Base-by-base conservation (phyloP, 805 yeast species). In the Wickerhamiella kazuoi region DNA sequence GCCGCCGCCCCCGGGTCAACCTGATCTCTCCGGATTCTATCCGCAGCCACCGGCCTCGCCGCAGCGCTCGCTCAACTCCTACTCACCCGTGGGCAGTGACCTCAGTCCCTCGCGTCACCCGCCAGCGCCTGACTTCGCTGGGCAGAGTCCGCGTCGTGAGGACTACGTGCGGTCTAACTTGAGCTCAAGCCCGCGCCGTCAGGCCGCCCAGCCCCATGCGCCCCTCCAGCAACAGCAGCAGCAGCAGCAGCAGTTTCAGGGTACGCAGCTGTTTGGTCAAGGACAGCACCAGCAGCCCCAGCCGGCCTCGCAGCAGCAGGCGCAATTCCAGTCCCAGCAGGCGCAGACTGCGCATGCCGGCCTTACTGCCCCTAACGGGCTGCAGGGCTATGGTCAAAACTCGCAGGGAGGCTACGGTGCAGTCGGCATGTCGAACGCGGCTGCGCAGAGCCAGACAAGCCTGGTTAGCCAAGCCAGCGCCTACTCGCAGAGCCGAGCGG, bases 361-460 rank as follows among this genome's bases (percentile, higher is more conserved):
- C 11, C 11, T n/a, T 4, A 3, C 37, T 24, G 29, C 41, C 8
- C 36, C 42, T 16, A 40, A 30, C 2, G 29, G 39, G 20, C 44
- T 39, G 33, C 39, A 34, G 23, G 26, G 36, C 16, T 41, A 40
- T 11, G 26, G 38, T 19, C 35, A 36, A 24, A 39, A 34, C 30
- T 41, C 38, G 4, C 34, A 30, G 19, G 31, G 18, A 20, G 18
- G 20, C 21, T 14, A 16, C 40, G 34, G 20, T 37, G 20, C 24
- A 21, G 34, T 16, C 40, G 44, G 3, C 45, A 39, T 36, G 38
- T 44, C 26, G 41, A 41, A 2, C 41, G 36, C 18, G 38, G 32
- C 31, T 41, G 41, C 38, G 9, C 42, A 45, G 19, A 46, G 48
- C 30, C 48, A 45, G 28, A 39, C 33, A 29, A 45, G 48, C 34